Base-by-base conservation (phyloP, 441 rosid species). In the Sinapis alba region DNA sequence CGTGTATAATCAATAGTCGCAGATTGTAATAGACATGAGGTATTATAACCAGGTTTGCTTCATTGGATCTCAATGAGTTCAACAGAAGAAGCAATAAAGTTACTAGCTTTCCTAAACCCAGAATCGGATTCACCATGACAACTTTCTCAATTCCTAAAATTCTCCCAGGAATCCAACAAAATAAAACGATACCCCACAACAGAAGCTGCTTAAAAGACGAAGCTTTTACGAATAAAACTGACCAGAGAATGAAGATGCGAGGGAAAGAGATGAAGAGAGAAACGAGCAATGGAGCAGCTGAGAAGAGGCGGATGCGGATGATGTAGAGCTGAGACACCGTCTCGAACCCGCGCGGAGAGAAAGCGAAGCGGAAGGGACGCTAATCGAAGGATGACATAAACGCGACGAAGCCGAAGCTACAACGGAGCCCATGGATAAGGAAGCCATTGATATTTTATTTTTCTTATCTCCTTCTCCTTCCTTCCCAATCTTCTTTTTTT, bases 241-340 rank as follows among this genome's bases (percentile, higher is more conserved):
- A 91, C 94, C 92, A 23, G 94, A 80, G 41, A 89, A 83, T 1
- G 92, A 79, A 5, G 91, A 86, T 10, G 81, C 64, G 10, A 77
- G 57, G 16, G 91, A 77, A 63, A 83, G 83, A 58, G 90, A 73
- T 6, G 85, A 81, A 41, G 85, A 79, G 57, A 87, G 80, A 71
- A 89, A 86, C 53, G 90, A 88, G 82, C 85, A 88, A 77, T 82
- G 91, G 71, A 89, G 91, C 10, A 87, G 75, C 21, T 85, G 80
- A 6, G 89, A 78, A 69, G 77, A 73, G 74, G 85, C 51, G 1
- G 85, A 15, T 27, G 73, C 47, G 62, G 59, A 78, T 53, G n/a
- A 30, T 38, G 79, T 41, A 15, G 78, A 68, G 36, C 73, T 84
- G 1, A 83, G 66, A 16, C 57, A 43, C 69, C 50, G 73, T 23